Base-by-base conservation (phyloP, 2,329 filamentous ascomycete genomes). In the Epichloe uncinata region DNA sequence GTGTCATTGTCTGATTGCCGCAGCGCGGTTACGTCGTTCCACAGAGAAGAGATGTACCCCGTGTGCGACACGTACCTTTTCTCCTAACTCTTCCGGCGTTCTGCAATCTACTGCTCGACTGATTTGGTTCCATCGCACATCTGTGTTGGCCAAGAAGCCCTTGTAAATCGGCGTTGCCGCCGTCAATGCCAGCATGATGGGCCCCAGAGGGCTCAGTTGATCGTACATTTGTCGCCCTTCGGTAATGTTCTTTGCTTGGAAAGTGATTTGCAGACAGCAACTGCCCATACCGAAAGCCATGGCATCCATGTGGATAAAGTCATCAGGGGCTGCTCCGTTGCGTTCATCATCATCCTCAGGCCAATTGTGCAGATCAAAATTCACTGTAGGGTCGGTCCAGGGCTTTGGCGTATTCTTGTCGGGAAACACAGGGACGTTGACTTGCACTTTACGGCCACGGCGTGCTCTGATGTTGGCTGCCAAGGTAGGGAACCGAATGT, bases 271-370 rank as follows among this genome's bases (percentile, higher is more conserved):
- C 56, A 98, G 73, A 68, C 93, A 98, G 67, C 93, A 98, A 63
- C 90, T 96, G 33, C 93, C 93, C 93, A 98, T 98, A 41, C 93
- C 93, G 67, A 98, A 98, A 4, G 91, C 93, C 93, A 98, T 98
- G 50, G 93, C 93, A 62, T 98, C 93, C 93, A 97, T 97, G 66
- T 98, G 94, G 52, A 98, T 95, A 63, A 85, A 87, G 62, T 94
- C 85, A 49, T 94, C 85, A 46, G 94, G 94, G 1, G 84, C 85
- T 4, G 93, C 93, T 6, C 79, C 80, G 60, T 95, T 95, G 22
- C 93, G 81, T 45, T 95, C 93, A 64, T 98, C 93, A 54, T 89
- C 87, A 61, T 97, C 93, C 66, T 98, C 93, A 0, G 93, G 90
- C 86, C 88, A 97, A 40, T 85, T 81, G 63, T 95, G 87, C 53